Evolutionary conservation across 140 eudicot genomes (phyloP), one percentile per base, ranked within the genome.

Genomic region (Erigeron philadelphicus): DNA sequence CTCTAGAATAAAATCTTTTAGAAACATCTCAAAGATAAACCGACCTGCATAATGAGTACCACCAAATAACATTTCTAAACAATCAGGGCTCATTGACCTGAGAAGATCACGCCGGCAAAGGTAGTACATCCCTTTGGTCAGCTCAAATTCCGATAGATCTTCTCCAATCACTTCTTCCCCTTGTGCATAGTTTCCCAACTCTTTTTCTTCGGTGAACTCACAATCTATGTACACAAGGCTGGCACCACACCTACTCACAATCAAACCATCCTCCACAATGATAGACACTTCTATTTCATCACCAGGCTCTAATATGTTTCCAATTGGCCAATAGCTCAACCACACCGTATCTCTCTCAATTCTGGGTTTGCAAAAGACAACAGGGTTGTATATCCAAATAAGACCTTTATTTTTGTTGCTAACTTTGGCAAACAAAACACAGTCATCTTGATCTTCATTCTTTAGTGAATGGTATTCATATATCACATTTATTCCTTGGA

Each of bases 271-370:
- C 3, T 8, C 64, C 42, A 43, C 16, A 49, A 31, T 2, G 18
- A 69, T 54, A 38, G 11, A 11, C 12, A 79, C 79, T 12, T 64
- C 15, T 44, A 79, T 56, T 63, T 68, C 76, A 70, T 79, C 74
- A 16, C 72, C 77, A 31, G 31, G 40, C 13, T 64, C 73, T 64
- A 68, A 53, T 11, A 16, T 16, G 50, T 68, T 38, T 10, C 62
- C 60, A 35, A 38, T 68, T 40, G 72, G 73, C 83, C 83, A 79
- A 62, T 73, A 45, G 72, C 76, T 73, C 55, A 79, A 68, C 83
- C 83, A 79, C 52, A 25, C 18, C 8, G 55, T 44, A 9, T 31
- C 72, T 15, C 70, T 42, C 54, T 70, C 21, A 21, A 40, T 64
- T 47, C 0, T 57, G 19, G 82, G 78, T 35, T 65, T 47, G 17